Conservation (phyloP, 83 land plant genomes). For the Picea mariana region DNA sequence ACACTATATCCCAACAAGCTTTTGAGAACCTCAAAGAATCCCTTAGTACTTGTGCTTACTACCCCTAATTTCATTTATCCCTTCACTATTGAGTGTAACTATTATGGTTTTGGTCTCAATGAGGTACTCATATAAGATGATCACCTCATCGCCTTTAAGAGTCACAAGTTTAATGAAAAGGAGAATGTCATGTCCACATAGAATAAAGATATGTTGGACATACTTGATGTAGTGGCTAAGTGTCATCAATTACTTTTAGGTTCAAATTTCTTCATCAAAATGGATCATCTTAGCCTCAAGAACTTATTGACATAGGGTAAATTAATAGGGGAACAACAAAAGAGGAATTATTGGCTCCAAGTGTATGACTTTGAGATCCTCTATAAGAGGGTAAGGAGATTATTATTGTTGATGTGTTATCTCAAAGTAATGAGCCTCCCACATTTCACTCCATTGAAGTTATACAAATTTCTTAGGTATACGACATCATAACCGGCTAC, state of each 20-base stretch:
- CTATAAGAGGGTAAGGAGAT: neutral
- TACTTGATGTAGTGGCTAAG: neutral
- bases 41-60: neutral
- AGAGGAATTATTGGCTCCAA: neutral
- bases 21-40: neutral
- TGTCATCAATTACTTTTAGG: neutral
- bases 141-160: neutral
- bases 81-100: neutral
- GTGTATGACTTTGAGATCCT: neutral
- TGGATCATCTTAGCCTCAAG: neutral
- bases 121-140: neutral
- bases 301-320: neutral
- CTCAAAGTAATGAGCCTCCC: neutral
- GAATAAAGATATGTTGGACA: neutral
- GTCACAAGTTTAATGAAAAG: neutral
- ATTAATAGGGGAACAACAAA: neutral
- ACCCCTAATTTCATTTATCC: neutral
- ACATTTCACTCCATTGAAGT: neutral
- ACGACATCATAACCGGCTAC: neutral
- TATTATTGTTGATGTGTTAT: neutral
- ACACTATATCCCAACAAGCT: neutral
- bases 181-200: neutral
- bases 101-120: neutral
- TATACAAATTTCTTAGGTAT: neutral
- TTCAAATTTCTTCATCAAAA: neutral